phyloP scores from a whole-genome alignment of 768 basidiomycete genomes.

The Inosperma sp. region DNA sequence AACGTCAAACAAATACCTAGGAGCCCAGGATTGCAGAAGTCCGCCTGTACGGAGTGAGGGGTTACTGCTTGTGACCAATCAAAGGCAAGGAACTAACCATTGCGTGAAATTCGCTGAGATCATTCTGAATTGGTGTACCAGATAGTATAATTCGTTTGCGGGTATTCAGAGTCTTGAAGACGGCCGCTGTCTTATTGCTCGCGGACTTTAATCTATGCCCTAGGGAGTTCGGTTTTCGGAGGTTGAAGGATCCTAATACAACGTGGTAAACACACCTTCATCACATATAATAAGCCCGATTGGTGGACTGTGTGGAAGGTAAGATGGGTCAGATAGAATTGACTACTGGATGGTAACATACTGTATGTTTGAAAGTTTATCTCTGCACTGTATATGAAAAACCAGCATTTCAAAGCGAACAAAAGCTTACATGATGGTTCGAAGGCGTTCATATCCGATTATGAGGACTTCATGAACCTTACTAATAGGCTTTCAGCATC shows the following conservation, averaged over 20 bases:
- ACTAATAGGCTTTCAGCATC: constrained; percentile 31
- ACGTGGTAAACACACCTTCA: constrained; percentile 53
- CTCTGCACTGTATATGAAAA: constrained; percentile 12
- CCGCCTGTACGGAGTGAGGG: constrained; percentile 46
- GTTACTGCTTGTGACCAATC: not conserved
- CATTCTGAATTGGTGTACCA: constrained; percentile 97
- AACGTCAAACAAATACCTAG: constrained; percentile 58
- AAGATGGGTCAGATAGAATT: not conserved
- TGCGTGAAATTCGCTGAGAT: constrained; percentile 89
- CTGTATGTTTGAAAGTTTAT: constrained; percentile 26
- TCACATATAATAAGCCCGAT: constrained; percentile 94
- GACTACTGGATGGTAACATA: constrained; percentile 7
- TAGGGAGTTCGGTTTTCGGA: constrained; percentile 21
- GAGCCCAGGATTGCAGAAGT: constrained; percentile 92
- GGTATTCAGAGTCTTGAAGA: constrained; percentile 77
- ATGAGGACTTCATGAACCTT: constrained; percentile 81
- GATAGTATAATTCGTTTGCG: constrained; percentile 82
- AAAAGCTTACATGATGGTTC: constrained; percentile 68
- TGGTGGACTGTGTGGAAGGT: constrained; percentile 56
- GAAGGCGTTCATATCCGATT: constrained; percentile 90
- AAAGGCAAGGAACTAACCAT: constrained; percentile 57
- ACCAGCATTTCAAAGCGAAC: not conserved
- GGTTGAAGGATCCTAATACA: not conserved
- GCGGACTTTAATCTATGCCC: constrained; percentile 92
- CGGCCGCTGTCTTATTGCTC: constrained; percentile 81